These are phyloP conservation scores for Colletotrichum brevisporum DNA, from an alignment of 2,329 filamentous ascomycete genomes.

Conservation along the genomic window DNA sequence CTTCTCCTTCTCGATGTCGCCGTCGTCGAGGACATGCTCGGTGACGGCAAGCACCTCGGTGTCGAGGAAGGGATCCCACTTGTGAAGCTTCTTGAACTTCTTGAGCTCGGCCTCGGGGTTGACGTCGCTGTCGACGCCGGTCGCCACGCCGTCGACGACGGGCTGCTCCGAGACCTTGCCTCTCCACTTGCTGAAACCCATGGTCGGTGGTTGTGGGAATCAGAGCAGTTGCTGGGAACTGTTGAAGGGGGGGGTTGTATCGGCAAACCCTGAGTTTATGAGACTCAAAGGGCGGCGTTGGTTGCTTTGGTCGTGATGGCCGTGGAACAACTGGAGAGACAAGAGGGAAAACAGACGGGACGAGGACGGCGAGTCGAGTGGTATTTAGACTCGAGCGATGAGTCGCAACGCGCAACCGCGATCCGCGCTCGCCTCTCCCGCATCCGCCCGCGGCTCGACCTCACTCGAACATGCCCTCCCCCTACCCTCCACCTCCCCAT, in stretches of 20 bases:
- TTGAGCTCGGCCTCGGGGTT: constrained; percentile 55
- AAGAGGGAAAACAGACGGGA: neutral
- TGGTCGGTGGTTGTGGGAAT: constrained; percentile 5
- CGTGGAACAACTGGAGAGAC: constrained; percentile 3
- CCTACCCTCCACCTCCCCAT: constrained; percentile 4
- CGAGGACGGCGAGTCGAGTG: constrained; percentile 18
- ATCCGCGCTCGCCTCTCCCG: neutral
- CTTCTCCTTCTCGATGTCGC: constrained; percentile 60
- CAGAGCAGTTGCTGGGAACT: constrained; percentile 1
- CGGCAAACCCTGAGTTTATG: constrained; percentile 26
- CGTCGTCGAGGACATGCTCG: constrained; percentile 60
- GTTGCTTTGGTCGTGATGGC: constrained; percentile 15
- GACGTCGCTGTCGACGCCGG: constrained; percentile 56
- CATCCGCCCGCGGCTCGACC: constrained; percentile 1
- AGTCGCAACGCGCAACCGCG: constrained; percentile 1
- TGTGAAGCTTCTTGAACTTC: constrained; percentile 64
- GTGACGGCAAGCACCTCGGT: constrained; percentile 66
- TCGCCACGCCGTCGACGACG: constrained; percentile 53
- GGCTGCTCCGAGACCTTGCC: constrained; percentile 61
- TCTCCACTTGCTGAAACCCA: constrained; percentile 57
- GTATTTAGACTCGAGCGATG: constrained; percentile 32
- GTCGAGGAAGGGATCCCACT: constrained; percentile 71
- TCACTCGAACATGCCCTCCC: neutral
- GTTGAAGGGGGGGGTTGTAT: neutral
- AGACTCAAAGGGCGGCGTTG: constrained; percentile 28